phyloP scores from a whole-genome alignment of 768 basidiomycete genomes.

The Podaxis rugospora region DNA sequence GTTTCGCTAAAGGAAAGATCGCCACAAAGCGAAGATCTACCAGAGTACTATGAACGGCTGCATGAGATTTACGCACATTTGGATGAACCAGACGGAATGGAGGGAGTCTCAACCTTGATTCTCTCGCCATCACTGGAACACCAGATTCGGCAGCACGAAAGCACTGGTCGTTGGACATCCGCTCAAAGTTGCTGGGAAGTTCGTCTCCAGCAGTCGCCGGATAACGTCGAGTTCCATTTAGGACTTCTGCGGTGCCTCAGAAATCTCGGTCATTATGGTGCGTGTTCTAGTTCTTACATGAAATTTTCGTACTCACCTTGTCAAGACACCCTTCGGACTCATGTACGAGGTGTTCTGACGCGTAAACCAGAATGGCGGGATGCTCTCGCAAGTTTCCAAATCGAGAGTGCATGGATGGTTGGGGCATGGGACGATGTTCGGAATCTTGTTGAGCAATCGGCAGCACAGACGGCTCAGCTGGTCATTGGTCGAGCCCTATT shows the following conservation, averaged over 20 bases:
- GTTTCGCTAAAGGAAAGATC: constrained; percentile 42
- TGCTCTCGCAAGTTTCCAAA: constrained; percentile 75
- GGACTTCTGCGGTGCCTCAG: constrained; percentile 88
- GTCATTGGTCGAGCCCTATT: constrained; percentile 78
- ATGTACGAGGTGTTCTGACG: constrained; percentile 86
- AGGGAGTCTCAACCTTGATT: constrained; percentile 88
- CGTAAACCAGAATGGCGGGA: constrained; percentile 82
- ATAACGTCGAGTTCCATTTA: constrained; percentile 84
- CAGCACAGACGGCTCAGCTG: constrained; percentile 54
- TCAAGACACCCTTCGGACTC: constrained; percentile 91
- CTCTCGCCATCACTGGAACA: constrained; percentile 89
- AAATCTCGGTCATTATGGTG: constrained; percentile 96
- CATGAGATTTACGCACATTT: constrained; percentile 96
- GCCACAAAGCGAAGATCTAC: constrained; percentile 43
- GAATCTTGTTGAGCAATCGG: constrained; percentile 45
- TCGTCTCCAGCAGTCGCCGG: constrained; percentile 82
- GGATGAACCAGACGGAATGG: constrained; percentile 99
- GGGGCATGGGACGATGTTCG: constrained; percentile 88
- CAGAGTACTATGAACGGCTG: constrained; percentile 79
- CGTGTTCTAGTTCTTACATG: constrained; percentile 21
- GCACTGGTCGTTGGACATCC: constrained; percentile 94
- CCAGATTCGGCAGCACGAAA: constrained; percentile 97
- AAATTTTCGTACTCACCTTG: constrained; percentile 4
- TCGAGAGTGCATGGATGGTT: constrained; percentile 95
- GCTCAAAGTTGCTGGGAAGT: constrained; percentile 99